These are phyloP conservation scores for Chrysoporthe austroafricana DNA, from an alignment of 2,329 filamentous ascomycete species.

Conservation along the genomic window DNA sequence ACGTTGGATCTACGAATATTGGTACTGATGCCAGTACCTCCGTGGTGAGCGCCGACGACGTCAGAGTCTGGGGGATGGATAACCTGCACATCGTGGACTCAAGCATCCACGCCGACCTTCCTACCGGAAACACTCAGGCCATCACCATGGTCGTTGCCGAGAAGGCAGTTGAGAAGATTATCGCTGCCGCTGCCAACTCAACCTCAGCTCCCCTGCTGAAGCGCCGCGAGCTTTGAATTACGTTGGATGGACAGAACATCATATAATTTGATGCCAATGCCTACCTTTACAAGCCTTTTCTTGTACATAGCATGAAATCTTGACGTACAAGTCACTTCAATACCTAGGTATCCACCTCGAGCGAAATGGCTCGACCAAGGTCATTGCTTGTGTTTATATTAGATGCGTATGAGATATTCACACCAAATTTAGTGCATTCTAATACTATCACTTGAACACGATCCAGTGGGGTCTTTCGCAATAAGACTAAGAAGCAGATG, in stretches of 20 bases:
- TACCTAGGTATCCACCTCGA: too few species aligned
- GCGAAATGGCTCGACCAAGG: too few species aligned
- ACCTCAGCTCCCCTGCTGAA: neutral
- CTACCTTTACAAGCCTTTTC: neutral
- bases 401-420: too few species aligned
- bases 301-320: neutral
- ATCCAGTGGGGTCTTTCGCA: too few species aligned
- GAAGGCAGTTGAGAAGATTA: slow-evolving; percentile 38
- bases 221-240: neutral
- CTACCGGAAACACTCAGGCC: slow-evolving; percentile 63
- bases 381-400: too few species aligned
- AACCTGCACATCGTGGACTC: slow-evolving; percentile 67
- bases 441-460: too few species aligned
- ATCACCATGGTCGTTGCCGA: slow-evolving; percentile 47
- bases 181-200: slow-evolving; percentile 2
- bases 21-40: slow-evolving; percentile 56
- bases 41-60: slow-evolving; percentile 61
- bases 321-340: neutral
- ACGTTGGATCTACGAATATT: slow-evolving; percentile 56
- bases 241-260: neutral
- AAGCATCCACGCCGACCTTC: slow-evolving; percentile 65
- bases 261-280: neutral
- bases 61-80: slow-evolving; percentile 62
- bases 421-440: too few species aligned
- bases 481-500: too few species aligned